Base-by-base conservation (phyloP, 805 yeast species). In the Ogataea polymorpha region DNA sequence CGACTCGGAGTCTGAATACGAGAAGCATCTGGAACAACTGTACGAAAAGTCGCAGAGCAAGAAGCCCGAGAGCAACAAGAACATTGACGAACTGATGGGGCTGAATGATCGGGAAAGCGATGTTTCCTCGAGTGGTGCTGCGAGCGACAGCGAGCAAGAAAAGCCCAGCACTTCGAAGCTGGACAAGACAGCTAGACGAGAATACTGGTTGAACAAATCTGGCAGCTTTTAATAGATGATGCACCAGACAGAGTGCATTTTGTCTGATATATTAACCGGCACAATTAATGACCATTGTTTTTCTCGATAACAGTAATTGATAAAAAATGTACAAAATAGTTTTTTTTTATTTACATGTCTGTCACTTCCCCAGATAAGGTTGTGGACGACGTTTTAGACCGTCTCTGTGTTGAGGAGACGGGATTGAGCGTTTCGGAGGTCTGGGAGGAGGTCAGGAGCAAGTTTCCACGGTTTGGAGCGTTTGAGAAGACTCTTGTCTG, bases 181-280 rank as follows among this genome's bases (percentile, higher is more conserved):
- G 14, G 44, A 37, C 29, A 23, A 33, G n/a, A 25, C 21, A 15
- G 29, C 33, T 10, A 55, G 51, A 32, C 45, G 63, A 32, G 68
- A 67, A 12, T 67, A 58, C 44, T 68, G 73, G 74, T 37, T 60
- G n/a, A 61, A 59, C 42, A 69, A 69, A 37, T 48, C 55, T 10
- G 61, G 62, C n/a, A 50, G 48, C 21, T 39, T 39, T 18, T 39
- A 31, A 32, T 24, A 32, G 32, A 35, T 20, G 7, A 7, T 20
- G 21, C 21, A 8, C 21, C 7, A 20, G 21, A 20, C 9, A 8
- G 9, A 7, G 2, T 20, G 8, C 21, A 6, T 3, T 7, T 7
- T 8, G 8, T 20, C 21, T 7, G 9, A 3, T 20, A 7, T 7
- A 20, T 6, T 20, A 6, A 7, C 3, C 2, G 21, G 8, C 21